Base-by-base conservation (phyloP, 2,329 filamentous ascomycete genomes). In the Colletotrichum sp. region DNA sequence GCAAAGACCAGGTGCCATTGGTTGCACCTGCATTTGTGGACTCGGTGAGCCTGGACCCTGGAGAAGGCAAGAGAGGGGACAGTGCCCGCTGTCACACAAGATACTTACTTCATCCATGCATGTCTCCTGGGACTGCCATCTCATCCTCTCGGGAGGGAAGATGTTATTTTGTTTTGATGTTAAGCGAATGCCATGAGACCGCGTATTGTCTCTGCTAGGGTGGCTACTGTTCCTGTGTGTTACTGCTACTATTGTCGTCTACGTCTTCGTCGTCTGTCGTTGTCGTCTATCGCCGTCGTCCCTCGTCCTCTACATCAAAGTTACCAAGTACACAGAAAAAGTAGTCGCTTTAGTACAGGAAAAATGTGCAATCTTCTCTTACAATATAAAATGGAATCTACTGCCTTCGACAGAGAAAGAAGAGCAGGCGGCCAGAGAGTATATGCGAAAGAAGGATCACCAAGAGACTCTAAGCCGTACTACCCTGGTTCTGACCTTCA, bases 21-120 rank as follows among this genome's bases (percentile, higher is more conserved):
- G 74, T 39, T 60, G 65, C 34, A 60, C 30, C 36, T 36, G 26
- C 70, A 43, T n/a, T 52, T 57, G 69, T 71, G 60, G 60, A 65
- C 60, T 71, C 32, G 43, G 60, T 30, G 69, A 71, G 32, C 60
- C 72, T 52, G 73, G 74, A 73, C 74, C 74, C 74, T 76, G 74
- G 34, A 43, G 34, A 59, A 43, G 48, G 57, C 6, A n/a, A 10
- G 57, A 43, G 70, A 39, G 34, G 55, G 57, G 26, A 73, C 73
- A 73, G 70, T 75, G 73, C 28, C 70, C 64, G 48, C 64, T 73
- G 64, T 39, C 36, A 39, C 67, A 60, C 34, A 64, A 18, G 28
- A 12, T 52, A 71, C 71, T 48, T 30, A 32, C 26, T 26, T 34
- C 4, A 61, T 61, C n/a, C 43, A 52, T 52, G n/a, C 43, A 48